Conservation (phyloP, 257 asterid genomes). For the Solanum lycopersicoides region DNA sequence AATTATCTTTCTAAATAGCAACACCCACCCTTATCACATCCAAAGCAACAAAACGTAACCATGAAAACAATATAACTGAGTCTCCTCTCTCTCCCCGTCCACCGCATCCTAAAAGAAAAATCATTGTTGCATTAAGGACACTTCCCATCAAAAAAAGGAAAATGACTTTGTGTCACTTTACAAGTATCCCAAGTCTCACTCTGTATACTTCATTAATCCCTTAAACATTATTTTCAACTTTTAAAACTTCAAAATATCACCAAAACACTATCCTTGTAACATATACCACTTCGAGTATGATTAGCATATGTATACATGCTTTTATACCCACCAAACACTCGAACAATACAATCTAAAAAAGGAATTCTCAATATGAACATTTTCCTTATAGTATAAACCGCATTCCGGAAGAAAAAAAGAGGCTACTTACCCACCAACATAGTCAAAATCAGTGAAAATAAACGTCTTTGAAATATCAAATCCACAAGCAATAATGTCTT, state of each 20-base stretch:
- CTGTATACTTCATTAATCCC: background rate
- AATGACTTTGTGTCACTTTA: background rate
- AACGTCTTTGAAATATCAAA: conserved; percentile 86
- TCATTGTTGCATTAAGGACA: background rate
- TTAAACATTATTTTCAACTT: background rate
- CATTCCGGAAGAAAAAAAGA: background rate
- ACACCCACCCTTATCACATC: background rate
- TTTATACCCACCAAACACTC: background rate
- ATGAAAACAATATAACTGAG: background rate
- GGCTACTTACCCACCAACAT: conserved; percentile 79
- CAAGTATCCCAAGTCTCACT: background rate
- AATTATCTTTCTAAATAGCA: background rate
- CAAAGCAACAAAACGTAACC: background rate
- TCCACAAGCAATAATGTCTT: conserved; percentile 98
- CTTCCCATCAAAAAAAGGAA: background rate
- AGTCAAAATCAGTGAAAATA: conserved; percentile 84
- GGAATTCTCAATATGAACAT: background rate
- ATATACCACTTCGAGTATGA: background rate
- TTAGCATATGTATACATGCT: background rate
- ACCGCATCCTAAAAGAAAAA: background rate
- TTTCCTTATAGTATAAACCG: background rate
- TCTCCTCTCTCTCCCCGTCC: background rate
- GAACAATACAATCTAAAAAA: background rate
- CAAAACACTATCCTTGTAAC: background rate
- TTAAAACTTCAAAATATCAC: background rate